phyloP scores from a whole-genome alignment of 805 yeast species.

The Sugiyamaella qingdaonensis region DNA sequence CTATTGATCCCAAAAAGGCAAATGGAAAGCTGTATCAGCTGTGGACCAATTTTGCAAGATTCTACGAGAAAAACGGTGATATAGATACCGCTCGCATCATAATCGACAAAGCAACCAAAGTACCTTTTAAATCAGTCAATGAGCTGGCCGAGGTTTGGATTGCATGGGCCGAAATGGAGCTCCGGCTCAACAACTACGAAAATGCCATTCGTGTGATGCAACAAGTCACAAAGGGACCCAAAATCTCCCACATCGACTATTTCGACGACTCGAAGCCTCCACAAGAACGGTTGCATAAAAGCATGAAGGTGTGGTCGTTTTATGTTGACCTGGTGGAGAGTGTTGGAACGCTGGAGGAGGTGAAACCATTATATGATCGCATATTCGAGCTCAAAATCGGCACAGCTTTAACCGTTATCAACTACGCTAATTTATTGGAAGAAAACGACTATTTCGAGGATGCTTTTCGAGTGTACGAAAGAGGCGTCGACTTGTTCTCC shows the following conservation, averaged over 20 bases:
- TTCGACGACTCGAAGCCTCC: constrained; percentile 46
- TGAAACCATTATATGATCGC: constrained; percentile 47
- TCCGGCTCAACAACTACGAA: constrained; percentile 46
- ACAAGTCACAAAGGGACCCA: constrained; percentile 41
- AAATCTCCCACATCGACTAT: constrained; percentile 32
- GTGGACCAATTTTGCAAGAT: constrained; percentile 67
- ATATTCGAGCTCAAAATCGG: constrained; percentile 58
- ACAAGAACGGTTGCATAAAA: constrained; percentile 56
- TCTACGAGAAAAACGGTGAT: constrained; percentile 56
- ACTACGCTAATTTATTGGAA: constrained; percentile 60
- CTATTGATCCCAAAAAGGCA: constrained; percentile 58
- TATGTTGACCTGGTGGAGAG: constrained; percentile 60
- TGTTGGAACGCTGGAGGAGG: constrained; percentile 35
- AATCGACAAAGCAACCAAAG: constrained; percentile 60
- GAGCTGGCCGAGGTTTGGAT: constrained; percentile 69
- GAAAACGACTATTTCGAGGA: constrained; percentile 44
- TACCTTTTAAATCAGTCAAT: constrained; percentile 57
- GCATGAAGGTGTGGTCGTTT: constrained; percentile 64
- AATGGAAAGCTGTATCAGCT: constrained; percentile 45
- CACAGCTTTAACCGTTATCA: constrained; percentile 61
- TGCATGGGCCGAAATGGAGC: constrained; percentile 70
- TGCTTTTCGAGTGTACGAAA: constrained; percentile 60
- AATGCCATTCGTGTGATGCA: constrained; percentile 41
- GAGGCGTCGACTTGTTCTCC: constrained; percentile 58
- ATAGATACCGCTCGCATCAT: constrained; percentile 57